phyloP scores from a whole-genome alignment of 2,329 filamentous ascomycete genomes.

The Diaporthe citrichinensis region DNA sequence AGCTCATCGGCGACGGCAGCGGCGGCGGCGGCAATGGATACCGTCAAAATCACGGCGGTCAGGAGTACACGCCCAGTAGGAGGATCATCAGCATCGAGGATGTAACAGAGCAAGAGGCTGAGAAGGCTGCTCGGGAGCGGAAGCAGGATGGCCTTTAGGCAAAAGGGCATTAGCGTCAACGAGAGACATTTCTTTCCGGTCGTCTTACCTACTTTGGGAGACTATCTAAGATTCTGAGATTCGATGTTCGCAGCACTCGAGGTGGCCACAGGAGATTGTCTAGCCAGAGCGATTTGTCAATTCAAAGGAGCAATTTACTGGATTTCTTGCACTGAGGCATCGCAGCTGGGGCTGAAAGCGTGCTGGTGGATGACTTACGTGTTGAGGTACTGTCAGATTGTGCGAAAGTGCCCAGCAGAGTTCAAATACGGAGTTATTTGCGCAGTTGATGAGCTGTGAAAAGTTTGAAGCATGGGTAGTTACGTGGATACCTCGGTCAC shows the following conservation, averaged over 20 bases:
- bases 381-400: background rate
- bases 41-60: background rate
- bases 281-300: background rate
- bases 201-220: background rate
- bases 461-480: background rate
- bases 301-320: background rate
- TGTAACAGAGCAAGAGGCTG: conserved; percentile 37
- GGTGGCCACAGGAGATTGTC: background rate
- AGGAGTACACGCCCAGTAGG: background rate
- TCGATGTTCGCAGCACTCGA: background rate
- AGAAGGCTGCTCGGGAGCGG: conserved; percentile 1
- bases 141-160: conserved; percentile 6
- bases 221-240: background rate
- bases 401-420: too few species aligned
- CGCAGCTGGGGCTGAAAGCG: too few species aligned
- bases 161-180: background rate
- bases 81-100: conserved; percentile 42
- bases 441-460: background rate
- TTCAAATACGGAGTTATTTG: background rate
- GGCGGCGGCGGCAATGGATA: background rate
- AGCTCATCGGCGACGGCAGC: conserved; percentile 21
- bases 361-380: too few species aligned
- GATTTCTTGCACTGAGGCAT: background rate
- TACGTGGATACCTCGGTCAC: background rate
- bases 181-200: background rate